Conservation (phyloP, 441 rosid species). For the Syzygium malaccense region DNA sequence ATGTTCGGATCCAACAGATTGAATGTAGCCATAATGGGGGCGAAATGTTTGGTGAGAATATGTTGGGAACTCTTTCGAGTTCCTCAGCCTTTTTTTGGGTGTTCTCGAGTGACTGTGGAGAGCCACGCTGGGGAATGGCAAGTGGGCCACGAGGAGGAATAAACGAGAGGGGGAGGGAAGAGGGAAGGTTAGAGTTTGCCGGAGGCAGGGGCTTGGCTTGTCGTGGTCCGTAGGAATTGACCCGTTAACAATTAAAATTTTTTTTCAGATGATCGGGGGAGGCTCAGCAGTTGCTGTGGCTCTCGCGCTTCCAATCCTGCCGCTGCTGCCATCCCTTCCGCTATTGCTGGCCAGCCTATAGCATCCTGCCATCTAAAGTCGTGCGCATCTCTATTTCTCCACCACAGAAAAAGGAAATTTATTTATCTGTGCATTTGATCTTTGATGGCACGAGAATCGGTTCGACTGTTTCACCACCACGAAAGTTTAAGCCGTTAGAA, state of each 20-base stretch:
- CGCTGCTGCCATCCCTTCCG: not conserved
- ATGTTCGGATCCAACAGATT: fast-evolving
- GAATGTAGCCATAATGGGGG: not conserved
- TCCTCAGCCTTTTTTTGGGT: not conserved
- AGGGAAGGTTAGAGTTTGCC: not conserved
- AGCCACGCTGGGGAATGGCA: not conserved
- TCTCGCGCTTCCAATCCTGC: not conserved
- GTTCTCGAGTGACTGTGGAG: not conserved
- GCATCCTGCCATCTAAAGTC: not conserved
- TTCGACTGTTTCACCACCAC: not conserved
- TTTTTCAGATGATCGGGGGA: not conserved
- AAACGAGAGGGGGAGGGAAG: not conserved
- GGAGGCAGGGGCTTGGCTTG: not conserved
- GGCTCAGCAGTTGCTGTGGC: not conserved
- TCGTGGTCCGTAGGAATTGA: not conserved
- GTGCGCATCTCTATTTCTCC: not conserved
- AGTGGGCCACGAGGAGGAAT: not conserved
- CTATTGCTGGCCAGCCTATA: not conserved
- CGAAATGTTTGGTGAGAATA: not conserved
- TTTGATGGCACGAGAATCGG: not conserved
- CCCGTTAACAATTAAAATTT: not conserved
- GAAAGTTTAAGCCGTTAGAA: not conserved
- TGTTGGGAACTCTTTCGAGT: not conserved
- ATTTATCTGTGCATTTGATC: not conserved
- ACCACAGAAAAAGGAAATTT: fast-evolving